Conservation (phyloP, 345 rosid genomes). For the Eucalyptus virginea region DNA sequence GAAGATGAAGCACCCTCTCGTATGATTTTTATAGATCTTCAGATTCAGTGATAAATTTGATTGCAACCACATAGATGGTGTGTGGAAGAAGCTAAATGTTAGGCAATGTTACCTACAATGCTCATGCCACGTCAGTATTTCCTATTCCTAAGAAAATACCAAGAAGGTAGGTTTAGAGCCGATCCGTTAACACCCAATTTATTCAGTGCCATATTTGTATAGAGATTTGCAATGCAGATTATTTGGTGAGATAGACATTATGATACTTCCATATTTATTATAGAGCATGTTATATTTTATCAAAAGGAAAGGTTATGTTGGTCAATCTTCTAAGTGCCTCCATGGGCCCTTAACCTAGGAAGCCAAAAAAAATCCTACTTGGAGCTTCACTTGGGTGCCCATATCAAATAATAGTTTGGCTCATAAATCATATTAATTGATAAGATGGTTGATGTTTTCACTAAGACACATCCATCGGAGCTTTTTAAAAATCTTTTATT, state of each 20-base stretch:
- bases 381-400: neutral
- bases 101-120: neutral
- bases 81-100: neutral
- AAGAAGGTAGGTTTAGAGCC: neutral
- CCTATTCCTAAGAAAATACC: neutral
- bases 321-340: too few species aligned
- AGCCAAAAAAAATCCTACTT: neutral
- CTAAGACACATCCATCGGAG: too few species aligned
- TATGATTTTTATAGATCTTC: neutral
- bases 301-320: neutral
- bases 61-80: neutral
- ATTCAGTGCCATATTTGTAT: neutral
- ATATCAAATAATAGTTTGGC: neutral
- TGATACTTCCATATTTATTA: neutral
- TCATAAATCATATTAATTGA: neutral
- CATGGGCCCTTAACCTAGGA: too few species aligned
- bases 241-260: neutral
- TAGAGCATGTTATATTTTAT: too few species aligned
- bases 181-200: fast-evolving
- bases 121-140: neutral
- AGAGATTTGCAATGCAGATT: neutral
- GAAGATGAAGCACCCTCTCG: neutral
- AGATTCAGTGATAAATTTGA: neutral
- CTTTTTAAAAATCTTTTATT: too few species aligned
- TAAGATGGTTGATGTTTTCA: too few species aligned